phyloP scores from a whole-genome alignment of 768 basidiomycete species.

The Mycena metata region DNA sequence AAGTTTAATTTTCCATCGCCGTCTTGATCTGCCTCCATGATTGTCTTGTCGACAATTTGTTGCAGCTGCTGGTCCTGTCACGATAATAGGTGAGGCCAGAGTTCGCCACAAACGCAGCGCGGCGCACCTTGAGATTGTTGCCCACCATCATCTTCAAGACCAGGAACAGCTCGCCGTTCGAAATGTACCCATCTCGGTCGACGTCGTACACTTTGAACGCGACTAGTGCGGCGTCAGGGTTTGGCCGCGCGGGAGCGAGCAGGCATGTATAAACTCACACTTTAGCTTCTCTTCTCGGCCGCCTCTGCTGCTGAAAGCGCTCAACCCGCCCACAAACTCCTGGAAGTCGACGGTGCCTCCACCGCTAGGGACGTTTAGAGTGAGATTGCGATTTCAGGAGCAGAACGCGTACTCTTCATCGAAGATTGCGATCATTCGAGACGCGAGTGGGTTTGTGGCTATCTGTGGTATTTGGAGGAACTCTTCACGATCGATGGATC shows the following conservation, averaged over 20 bases:
- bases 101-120: slow-evolving; percentile 22
- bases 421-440: slow-evolving; percentile 99
- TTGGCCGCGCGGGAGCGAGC: slow-evolving; percentile 16
- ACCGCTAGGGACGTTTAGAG: slow-evolving; percentile 67
- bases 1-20: slow-evolving; percentile 98
- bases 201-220: slow-evolving; percentile 99
- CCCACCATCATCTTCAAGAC: slow-evolving; percentile 99
- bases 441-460: slow-evolving; percentile 96
- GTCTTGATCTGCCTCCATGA: slow-evolving; percentile 99
- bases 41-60: slow-evolving; percentile 99
- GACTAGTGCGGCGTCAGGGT: slow-evolving; percentile 64
- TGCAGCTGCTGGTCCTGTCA: slow-evolving; percentile 95
- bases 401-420: slow-evolving; percentile 90
- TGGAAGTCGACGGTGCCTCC: slow-evolving; percentile 99
- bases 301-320: slow-evolving; percentile 97
- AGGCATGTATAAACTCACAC: slow-evolving; percentile 68
- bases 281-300: slow-evolving; percentile 96
- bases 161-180: slow-evolving; percentile 97
- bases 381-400: slow-evolving; percentile 13
- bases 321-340: slow-evolving; percentile 97
- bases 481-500: slow-evolving; percentile 98
- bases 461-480: slow-evolving; percentile 99
- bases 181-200: slow-evolving; percentile 97
- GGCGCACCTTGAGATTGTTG: slow-evolving; percentile 91
- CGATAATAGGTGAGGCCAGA: slow-evolving; percentile 9